A percentile compares a stretch with the other conserved stretches of the same genome.
Evolutionary conservation across 2,329 filamentous ascomycete species (phyloP).

Genomic region (Curvularia eragrostidis): DNA sequence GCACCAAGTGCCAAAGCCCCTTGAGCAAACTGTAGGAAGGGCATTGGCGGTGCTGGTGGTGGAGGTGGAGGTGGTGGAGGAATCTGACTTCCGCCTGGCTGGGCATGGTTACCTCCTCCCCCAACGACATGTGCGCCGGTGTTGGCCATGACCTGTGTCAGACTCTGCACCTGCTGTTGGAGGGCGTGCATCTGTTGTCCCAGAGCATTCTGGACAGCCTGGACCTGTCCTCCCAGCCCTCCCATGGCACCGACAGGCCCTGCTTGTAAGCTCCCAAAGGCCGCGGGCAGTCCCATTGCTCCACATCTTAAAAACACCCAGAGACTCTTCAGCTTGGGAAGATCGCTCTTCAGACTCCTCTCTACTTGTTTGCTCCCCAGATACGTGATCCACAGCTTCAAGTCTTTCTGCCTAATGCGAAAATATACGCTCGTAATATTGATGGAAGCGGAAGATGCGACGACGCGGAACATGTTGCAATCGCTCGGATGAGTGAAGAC

Average conservation of each 20-base stretch:
- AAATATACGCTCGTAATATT: slow-evolving; percentile 43
- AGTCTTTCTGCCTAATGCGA: slow-evolving; percentile 47
- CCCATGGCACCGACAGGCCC: slow-evolving; percentile 4
- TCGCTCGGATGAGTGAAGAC: slow-evolving; percentile 50
- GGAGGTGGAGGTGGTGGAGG: slow-evolving; percentile 26
- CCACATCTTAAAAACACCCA: slow-evolving; percentile 46
- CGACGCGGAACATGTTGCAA: slow-evolving; percentile 50
- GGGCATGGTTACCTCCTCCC: slow-evolving; percentile 8
- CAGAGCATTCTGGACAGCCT: slow-evolving; percentile 34
- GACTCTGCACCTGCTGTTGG: slow-evolving; percentile 36
- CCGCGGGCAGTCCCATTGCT: slow-evolving; percentile 16
- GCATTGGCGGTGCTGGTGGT: slow-evolving; percentile 29
- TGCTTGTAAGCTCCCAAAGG: background rate
- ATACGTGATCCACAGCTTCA: slow-evolving; percentile 48
- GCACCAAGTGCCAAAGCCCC: slow-evolving; percentile 8
- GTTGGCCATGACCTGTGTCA: slow-evolving; percentile 27
- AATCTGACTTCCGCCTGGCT: slow-evolving; percentile 11
- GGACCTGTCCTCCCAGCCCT: slow-evolving; percentile 28
- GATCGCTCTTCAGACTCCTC: slow-evolving; percentile 42
- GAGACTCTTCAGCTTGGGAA: slow-evolving; percentile 46
- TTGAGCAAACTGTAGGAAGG: slow-evolving; percentile 34
- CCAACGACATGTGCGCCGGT: slow-evolving; percentile 12
- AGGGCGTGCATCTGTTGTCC: slow-evolving; percentile 36
- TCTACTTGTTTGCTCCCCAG: slow-evolving; percentile 39
- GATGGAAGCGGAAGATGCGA: slow-evolving; percentile 37